Percentiles rank a stretch among this genome's conserved stretches.
Evolutionary conservation across 1,139 yeast genomes (phyloP).

Genomic region (Trichomonascaceae sp.): DNA sequence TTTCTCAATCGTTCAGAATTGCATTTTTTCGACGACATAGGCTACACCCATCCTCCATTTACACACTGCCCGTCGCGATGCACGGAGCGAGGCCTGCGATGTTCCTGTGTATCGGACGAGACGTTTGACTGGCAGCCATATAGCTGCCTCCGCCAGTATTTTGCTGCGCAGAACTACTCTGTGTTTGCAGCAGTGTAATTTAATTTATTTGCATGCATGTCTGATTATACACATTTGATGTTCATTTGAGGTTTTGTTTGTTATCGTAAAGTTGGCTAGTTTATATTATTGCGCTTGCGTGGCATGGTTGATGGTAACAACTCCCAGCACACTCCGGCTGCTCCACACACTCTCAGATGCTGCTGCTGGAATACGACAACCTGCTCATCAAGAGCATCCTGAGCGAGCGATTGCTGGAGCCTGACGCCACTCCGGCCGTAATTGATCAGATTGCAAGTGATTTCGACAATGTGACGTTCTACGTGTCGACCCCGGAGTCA

Average conservation of each 20-base stretch:
- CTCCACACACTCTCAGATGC: no score
- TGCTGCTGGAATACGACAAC: constrained; percentile 31
- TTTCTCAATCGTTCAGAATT: constrained; percentile 52
- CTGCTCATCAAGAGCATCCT: constrained; percentile 29
- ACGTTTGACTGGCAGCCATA: constrained; percentile 82
- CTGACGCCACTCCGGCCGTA: constrained; percentile 34
- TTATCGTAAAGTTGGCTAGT: no score
- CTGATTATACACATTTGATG: no score
- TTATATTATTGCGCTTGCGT: no score
- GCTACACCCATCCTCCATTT: constrained; percentile 62
- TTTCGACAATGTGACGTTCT: constrained; percentile 91
- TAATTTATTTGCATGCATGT: no score
- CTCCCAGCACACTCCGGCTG: no score
- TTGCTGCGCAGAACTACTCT: constrained; percentile 36
- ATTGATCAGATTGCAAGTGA: constrained; percentile 86
- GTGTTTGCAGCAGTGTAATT: background rate
- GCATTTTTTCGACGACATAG: constrained; percentile 73
- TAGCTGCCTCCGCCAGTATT: constrained; percentile 68
- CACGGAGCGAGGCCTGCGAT: constrained; percentile 23
- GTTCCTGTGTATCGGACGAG: constrained; percentile 38
- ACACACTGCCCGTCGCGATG: constrained; percentile 35
- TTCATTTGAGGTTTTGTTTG: no score
- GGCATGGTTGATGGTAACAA: no score
- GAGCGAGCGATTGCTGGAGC: constrained; percentile 30
- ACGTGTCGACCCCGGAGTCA: constrained; percentile 69